A percentile compares a stretch with the other conserved stretches of the same genome.
phyloP scores from a whole-genome alignment of 192 early-diverging fungal genomes.

The Backusella westeae region DNA sequence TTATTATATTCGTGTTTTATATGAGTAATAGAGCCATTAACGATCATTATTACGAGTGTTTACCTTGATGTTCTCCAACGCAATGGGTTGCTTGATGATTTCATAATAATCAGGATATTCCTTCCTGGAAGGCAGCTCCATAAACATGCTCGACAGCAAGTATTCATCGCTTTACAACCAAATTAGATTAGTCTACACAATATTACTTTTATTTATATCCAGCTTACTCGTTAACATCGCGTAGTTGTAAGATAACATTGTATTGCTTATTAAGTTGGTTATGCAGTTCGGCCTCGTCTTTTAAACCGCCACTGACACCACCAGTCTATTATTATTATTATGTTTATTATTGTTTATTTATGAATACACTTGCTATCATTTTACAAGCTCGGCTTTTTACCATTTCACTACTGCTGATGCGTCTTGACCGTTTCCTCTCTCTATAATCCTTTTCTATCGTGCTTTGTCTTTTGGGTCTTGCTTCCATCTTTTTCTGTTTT shows the following conservation, averaged over 20 bases:
- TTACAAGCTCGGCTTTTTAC: not conserved
- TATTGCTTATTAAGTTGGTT: not conserved
- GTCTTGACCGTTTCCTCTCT: constrained; percentile 23
- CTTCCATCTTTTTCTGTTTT: constrained; percentile 16
- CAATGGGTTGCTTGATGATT: constrained; percentile 56
- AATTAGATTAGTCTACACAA: not conserved
- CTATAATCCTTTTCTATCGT: constrained; percentile 22
- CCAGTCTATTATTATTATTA: not conserved
- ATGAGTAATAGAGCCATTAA: too few species aligned
- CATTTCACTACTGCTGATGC: constrained; percentile 1
- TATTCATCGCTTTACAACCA: constrained; percentile 28
- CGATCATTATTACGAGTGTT: not conserved
- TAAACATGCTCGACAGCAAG: constrained; percentile 31
- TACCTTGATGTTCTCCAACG: constrained; percentile 50
- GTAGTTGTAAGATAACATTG: constrained; percentile 12
- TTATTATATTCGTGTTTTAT: too few species aligned
- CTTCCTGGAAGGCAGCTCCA: constrained; percentile 39
- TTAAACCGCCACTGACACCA: not conserved
- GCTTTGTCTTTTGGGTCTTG: constrained; percentile 26
- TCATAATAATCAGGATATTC: constrained; percentile 49
- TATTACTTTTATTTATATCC: not conserved
- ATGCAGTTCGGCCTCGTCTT: not conserved
- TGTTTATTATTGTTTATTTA: not conserved
- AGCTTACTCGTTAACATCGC: constrained; percentile 26
- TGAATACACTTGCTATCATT: too few species aligned